A percentile compares a stretch with the other conserved stretches of the same genome.
These are phyloP conservation scores for Grifola frondosa DNA, from an alignment of 1,284 basidiomycete genomes.

Conservation along the genomic window DNA sequence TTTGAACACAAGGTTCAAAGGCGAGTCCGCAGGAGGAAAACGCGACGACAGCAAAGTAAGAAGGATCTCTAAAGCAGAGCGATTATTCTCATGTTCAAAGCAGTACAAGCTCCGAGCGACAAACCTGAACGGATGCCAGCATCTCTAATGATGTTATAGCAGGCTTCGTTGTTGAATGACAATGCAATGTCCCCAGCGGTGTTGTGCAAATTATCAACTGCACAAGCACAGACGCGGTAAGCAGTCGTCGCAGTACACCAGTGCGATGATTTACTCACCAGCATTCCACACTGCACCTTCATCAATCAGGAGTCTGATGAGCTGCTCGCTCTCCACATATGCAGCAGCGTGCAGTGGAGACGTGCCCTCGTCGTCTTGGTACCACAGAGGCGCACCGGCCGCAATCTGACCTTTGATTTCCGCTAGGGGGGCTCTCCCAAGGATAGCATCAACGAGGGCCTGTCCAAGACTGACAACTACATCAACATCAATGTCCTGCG, in stretches of 20 bases:
- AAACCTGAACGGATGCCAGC: conserved; percentile 85
- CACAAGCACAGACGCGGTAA: background rate
- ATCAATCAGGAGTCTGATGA: conserved; percentile 71
- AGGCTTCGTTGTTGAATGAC: conserved; percentile 74
- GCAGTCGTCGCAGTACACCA: conserved; percentile 2
- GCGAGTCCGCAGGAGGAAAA: conserved; percentile 32
- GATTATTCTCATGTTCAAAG: conserved; percentile 4
- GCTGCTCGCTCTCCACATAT: conserved; percentile 61
- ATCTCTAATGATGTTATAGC: conserved; percentile 78
- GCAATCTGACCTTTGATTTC: conserved; percentile 59
- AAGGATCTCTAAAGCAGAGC: conserved; percentile 53
- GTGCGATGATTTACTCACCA: conserved; percentile 70
- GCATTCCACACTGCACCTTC: conserved; percentile 92
- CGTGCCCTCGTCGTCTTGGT: conserved; percentile 80
- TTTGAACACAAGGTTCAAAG: conserved; percentile 52
- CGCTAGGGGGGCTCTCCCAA: conserved; percentile 48
- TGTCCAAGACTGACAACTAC: conserved; percentile 52
- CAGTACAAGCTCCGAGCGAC: conserved; percentile 14
- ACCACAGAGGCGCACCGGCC: conserved; percentile 88
- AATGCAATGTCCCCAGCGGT: conserved; percentile 89
- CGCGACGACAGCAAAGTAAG: conserved; percentile 57
- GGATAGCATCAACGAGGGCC: conserved; percentile 56
- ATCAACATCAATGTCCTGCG: conserved; percentile 43
- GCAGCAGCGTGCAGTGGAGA: conserved; percentile 90
- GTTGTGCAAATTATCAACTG: conserved; percentile 76